Evolutionary conservation across 768 basidiomycete species (phyloP).

Genomic region (Auriscalpium microsporum): DNA sequence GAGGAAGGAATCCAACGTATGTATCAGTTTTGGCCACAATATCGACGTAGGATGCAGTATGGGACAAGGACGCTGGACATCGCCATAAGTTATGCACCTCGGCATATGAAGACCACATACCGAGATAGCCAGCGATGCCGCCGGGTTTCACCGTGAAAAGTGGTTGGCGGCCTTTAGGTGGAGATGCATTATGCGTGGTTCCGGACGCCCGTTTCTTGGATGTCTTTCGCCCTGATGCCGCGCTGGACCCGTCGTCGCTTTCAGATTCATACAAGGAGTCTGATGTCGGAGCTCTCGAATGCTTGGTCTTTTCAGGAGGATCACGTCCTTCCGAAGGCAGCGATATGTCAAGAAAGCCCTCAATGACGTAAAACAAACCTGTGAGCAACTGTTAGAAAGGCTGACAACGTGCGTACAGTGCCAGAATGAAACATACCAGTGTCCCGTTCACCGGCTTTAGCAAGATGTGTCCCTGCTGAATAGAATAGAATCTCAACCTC

Average conservation of each 20-base stretch:
- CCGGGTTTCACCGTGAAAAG: constrained; percentile 96
- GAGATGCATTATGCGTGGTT: constrained; percentile 22
- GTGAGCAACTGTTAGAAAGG: neutral
- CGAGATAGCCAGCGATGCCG: constrained; percentile 94
- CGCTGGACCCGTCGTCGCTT: constrained; percentile 7
- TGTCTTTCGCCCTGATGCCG: constrained; percentile 3
- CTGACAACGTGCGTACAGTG: neutral
- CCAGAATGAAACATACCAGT: constrained; percentile 44
- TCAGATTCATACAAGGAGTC: constrained; percentile 10
- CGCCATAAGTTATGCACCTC: neutral
- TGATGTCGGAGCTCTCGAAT: constrained; percentile 1
- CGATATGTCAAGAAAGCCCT: constrained; percentile 90
- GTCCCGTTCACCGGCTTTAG: constrained; percentile 83
- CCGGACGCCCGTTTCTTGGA: constrained; percentile 20
- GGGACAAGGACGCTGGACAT: constrained; percentile 71
- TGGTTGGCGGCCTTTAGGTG: constrained; percentile 38
- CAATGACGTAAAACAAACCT: constrained; percentile 92
- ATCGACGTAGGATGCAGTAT: constrained; percentile 91
- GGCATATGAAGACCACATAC: constrained; percentile 28
- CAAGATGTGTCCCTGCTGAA: constrained; percentile 76
- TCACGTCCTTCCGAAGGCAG: constrained; percentile 42
- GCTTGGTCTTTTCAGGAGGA: constrained; percentile 3
- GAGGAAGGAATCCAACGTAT: constrained; percentile 94
- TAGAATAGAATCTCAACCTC: constrained; percentile 96
- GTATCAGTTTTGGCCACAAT: constrained; percentile 96